Base-by-base conservation (phyloP, 768 basidiomycete genomes). In the Russula vinacea region DNA sequence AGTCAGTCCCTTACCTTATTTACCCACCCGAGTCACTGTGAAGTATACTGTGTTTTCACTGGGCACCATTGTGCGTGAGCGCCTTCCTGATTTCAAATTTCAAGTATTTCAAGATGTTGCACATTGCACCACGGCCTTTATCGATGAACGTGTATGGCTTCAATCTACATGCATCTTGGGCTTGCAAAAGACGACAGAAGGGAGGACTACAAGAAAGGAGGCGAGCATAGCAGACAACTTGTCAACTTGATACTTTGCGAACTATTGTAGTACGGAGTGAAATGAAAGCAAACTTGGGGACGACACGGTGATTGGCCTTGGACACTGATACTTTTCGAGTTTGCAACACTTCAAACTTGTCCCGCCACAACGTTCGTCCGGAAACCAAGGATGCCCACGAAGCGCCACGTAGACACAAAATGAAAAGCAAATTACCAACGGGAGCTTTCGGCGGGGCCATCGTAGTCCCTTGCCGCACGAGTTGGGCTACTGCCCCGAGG, bases 401-500 rank as follows among this genome's bases (percentile, higher is more conserved):
- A 62, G 67, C 58, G 72, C 59, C 58, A 64, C 44, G 45, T 42
- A 54, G 57, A 64, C 42, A 64, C 42, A 64, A 58, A 44, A 62
- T 53, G 68, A 66, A 64, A 65, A 69, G 52, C 50, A 60, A 33
- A 72, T 81, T 78, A 89, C 87, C 88, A 89, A 71, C 87, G 86
- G 55, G 78, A 77, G 65, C 76, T 72, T 40, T 80, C 77, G 16
- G 77, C 77, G 54, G 78, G 79, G 22, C 75, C 80, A 58, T 83
- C 80, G 65, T 69, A 81, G 37, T 83, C 83, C 68, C 81, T 70
- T 58, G 64, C 73, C 33, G 56, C 52, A 56, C 76, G 74, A 37
- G 67, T 58, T 67, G 82, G 82, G 73, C 81, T 83, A 73, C 86
- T 84, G 58, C 88, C 89, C 69, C 89, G 80, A 58, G 88, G 89